These are phyloP conservation scores for Saksenaea oblongispora DNA, from an alignment of 371 early-diverging fungal species.

Conservation along the genomic window DNA sequence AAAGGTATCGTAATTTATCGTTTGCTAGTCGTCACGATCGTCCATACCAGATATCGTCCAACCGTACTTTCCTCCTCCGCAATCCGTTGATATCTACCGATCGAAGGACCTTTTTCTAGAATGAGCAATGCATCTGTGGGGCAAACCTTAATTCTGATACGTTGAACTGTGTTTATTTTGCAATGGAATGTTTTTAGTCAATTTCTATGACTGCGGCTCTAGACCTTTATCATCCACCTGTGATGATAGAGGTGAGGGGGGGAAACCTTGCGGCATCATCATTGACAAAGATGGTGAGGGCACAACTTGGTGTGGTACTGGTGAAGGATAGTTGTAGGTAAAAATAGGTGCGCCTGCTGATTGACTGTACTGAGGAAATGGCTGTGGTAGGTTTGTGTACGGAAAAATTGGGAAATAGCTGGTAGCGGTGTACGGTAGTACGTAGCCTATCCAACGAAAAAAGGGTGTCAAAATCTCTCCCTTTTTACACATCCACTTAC, in stretches of 20 bases:
- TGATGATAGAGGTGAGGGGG: not conserved
- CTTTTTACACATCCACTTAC: not conserved
- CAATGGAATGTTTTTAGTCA: not conserved
- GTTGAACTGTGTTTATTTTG: not conserved
- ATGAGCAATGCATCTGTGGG: not conserved
- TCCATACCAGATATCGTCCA: constrained; percentile 17
- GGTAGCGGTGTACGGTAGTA: not conserved
- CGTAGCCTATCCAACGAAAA: not conserved
- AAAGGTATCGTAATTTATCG: not conserved
- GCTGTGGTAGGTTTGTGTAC: not conserved
- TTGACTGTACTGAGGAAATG: constrained; percentile 1
- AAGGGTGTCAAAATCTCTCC: not conserved
- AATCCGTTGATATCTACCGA: constrained; percentile 37
- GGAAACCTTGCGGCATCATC: not conserved
- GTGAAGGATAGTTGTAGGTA: not conserved
- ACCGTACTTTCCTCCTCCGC: constrained; percentile 53
- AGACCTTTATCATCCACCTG: not conserved
- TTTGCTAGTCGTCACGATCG: not conserved
- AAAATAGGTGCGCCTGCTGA: not conserved
- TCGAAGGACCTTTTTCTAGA: constrained; percentile 25
- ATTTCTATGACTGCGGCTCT: not conserved
- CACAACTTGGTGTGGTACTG: not conserved
- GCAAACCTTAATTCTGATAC: not conserved
- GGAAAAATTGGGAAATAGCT: not conserved
- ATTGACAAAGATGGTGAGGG: not conserved